Evolutionary conservation across 495 filamentous ascomycete genomes (phyloP), one percentile per base, ranked within the genome.

Genomic region (Aspergillus biplanus): DNA sequence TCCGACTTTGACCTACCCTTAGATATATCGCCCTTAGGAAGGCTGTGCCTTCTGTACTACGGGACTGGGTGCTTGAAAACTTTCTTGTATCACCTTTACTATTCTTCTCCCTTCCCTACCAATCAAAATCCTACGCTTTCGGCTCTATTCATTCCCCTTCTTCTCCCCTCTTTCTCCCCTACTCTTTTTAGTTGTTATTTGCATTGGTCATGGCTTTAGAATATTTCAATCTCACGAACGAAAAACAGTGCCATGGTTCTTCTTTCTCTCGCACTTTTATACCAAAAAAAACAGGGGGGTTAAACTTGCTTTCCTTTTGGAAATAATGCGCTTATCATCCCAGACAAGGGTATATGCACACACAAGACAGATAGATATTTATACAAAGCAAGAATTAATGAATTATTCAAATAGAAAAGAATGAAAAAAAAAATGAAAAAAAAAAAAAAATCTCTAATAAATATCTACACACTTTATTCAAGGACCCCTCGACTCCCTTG

Each of bases 1-100:
- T 44, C 21, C 11, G 39, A 44, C 4, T 44, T 11, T 15, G 8
- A 15, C 15, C 9, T 49, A 6, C 15, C 47, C 21, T 15, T 44
- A 13, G 39, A 44, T 44, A 44, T 12, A 11, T 44, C 6, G 6
- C 11, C 39, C n/a, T 11, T 44, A 4, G 39, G 52, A 27, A 55
- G 64, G 54, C 59, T 62, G 59, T 57, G 58, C 64, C 63, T 65
- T 59, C 32, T 44, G 5, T 27, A 27, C 21, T 27, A 27, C 21
- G 21, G 21, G 21, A 27, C 21, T 27, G 21, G 21, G 21, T 27
- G 21, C 21, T 27, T 27, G 21, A 2, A 27, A 27, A 27, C 21
- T 27, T 27, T 27, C 21, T 27, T 27, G 21, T 27, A 27, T 27
- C 21, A 27, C 21, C 21, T 27, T 27, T 13, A 54, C 32, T 32